phyloP scores from a whole-genome alignment of 192 early-diverging fungal species.

The Dissophora globulifera region DNA sequence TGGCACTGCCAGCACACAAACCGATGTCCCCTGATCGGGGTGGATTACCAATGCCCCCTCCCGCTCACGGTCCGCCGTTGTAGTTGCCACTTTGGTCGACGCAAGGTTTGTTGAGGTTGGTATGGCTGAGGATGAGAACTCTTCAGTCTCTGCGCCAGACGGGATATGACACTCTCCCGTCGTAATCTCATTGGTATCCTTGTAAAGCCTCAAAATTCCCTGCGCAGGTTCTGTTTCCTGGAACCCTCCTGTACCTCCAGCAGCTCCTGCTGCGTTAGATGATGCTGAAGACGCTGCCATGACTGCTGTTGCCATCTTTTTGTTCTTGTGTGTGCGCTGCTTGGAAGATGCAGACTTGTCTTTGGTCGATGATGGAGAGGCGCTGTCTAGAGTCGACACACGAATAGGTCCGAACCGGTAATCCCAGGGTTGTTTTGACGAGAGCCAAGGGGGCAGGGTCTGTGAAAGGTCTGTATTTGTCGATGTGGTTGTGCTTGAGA shows the following conservation, averaged over 20 bases:
- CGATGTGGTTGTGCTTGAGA: background rate
- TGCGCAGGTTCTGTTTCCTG: constrained; percentile 30
- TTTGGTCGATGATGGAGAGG: background rate
- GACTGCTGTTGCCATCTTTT: background rate
- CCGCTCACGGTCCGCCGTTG: background rate
- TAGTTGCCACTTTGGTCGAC: background rate
- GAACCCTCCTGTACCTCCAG: constrained; percentile 7
- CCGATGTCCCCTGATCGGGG: constrained; percentile 54
- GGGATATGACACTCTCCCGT: constrained; percentile 30
- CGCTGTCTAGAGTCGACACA: constrained; percentile 15
- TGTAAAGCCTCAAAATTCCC: constrained; percentile 76
- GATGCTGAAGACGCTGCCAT: constrained; percentile 5
- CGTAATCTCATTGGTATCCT: constrained; percentile 60
- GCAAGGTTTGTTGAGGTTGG: too few relatives aligned
- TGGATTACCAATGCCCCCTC: constrained; percentile 36
- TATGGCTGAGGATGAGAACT: too few relatives aligned
- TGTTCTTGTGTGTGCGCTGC: background rate
- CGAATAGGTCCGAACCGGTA: constrained; percentile 35
- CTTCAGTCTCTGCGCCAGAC: constrained; percentile 8
- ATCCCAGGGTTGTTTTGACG: background rate
- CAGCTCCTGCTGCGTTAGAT: constrained; percentile 7
- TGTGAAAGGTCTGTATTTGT: background rate
- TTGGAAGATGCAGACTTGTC: constrained; percentile 5
- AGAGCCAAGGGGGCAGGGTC: background rate
- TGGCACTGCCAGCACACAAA: constrained; percentile 89